Conservation (phyloP, 306 rosid species). For the Cucurbita pepo region DNA sequence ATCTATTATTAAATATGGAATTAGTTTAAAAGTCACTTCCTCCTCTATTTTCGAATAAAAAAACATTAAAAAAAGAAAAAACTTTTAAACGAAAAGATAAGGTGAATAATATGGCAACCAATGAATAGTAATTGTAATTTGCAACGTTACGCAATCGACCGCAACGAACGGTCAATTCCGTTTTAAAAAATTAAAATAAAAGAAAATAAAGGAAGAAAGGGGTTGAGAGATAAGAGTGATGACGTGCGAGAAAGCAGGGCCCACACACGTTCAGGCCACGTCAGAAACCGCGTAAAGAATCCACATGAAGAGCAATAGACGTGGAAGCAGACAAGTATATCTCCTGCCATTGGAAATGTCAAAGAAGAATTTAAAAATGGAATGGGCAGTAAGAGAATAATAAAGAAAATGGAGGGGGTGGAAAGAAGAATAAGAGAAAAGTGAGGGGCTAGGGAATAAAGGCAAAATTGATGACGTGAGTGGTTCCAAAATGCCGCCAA, state of each 20-base stretch:
- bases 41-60: too few relatives aligned
- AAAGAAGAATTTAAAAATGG: not conserved
- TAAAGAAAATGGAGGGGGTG: not conserved
- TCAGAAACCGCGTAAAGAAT: not conserved
- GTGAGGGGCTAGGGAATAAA: not conserved
- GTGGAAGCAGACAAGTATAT: not conserved
- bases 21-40: too few relatives aligned
- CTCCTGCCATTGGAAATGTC: not conserved
- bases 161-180: not conserved
- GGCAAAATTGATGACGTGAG: conserved; percentile 14
- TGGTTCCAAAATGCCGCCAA: conserved; percentile 15
- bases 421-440: not conserved
- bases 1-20: too few relatives aligned
- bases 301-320: not conserved
- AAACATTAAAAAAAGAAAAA: too few relatives aligned
- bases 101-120: not conserved
- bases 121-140: not conserved
- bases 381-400: not conserved
- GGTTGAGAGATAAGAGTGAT: not conserved
- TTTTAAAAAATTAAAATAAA: too few relatives aligned
- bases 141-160: not conserved
- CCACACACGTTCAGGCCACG: not conserved
- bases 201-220: not conserved
- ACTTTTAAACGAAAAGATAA: not conserved
- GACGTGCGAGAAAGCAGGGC: not conserved